Evolutionary conservation across 257 asterid genomes (phyloP).

Genomic region (Leptodermis oblonga): DNA sequence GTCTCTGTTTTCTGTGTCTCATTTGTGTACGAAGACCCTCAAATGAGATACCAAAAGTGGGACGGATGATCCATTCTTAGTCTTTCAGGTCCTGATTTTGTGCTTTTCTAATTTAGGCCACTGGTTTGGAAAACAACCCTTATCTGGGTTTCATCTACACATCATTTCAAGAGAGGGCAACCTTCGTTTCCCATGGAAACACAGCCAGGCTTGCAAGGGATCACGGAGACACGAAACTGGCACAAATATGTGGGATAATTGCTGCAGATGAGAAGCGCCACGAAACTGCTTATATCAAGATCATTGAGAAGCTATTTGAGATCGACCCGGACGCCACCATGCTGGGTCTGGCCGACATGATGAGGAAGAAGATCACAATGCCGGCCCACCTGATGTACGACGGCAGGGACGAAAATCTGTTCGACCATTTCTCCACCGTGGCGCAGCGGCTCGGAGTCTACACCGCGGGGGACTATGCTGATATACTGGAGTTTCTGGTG

Average conservation of each 20-base stretch:
- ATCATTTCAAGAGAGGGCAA: slow-evolving; percentile 77
- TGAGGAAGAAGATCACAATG: slow-evolving; percentile 74
- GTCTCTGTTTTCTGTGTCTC: background rate
- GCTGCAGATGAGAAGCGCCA: slow-evolving; percentile 85
- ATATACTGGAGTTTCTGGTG: slow-evolving; percentile 58
- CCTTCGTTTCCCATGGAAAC: slow-evolving; percentile 77
- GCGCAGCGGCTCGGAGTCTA: slow-evolving; percentile 72
- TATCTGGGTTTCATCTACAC: slow-evolving; percentile 80
- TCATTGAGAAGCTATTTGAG: slow-evolving; percentile 71
- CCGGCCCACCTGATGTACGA: slow-evolving; percentile 81
- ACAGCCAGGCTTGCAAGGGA: slow-evolving; percentile 74
- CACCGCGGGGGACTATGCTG: slow-evolving; percentile 65
- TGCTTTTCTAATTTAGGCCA: too few relatives aligned
- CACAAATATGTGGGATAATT: slow-evolving; percentile 68
- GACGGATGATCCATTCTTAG: too few relatives aligned
- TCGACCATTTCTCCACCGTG: slow-evolving; percentile 57
- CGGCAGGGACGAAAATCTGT: slow-evolving; percentile 54
- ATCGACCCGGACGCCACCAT: slow-evolving; percentile 62
- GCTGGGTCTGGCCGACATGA: slow-evolving; percentile 61
- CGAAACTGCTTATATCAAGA: slow-evolving; percentile 71
- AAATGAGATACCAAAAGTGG: too few relatives aligned
- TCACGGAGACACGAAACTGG: slow-evolving; percentile 63
- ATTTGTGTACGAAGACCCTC: too few relatives aligned
- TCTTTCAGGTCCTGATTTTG: too few relatives aligned
- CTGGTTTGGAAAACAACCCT: slow-evolving; percentile 76